phyloP scores from a whole-genome alignment of 257 asterid genomes.

The Cynanchum wilfordii region DNA sequence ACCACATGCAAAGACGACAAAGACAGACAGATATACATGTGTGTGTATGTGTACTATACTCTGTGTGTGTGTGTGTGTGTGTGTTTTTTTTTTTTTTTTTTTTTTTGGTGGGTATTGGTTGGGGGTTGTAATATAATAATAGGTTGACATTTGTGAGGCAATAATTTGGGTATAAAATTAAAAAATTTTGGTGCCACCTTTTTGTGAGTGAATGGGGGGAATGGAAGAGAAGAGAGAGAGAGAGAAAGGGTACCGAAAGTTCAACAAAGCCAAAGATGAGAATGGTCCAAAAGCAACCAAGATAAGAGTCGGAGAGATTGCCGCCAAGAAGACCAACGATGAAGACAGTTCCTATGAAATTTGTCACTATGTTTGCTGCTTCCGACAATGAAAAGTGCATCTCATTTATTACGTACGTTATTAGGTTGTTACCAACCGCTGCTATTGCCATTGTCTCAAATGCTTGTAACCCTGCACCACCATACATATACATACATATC shows the following conservation, averaged over 20 bases:
- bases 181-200: too few species aligned
- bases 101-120: too few species aligned
- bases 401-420: constrained; percentile 80
- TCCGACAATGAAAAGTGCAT: constrained; percentile 86
- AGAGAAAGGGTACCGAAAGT: constrained; percentile 52
- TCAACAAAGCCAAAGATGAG: constrained; percentile 82
- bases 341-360: constrained; percentile 83
- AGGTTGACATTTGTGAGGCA: too few species aligned
- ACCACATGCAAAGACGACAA: constrained; percentile 18
- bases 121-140: background rate
- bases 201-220: too few species aligned
- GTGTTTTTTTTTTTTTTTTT: background rate
- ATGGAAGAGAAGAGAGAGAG: background rate
- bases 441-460: constrained; percentile 97
- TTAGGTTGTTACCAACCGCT: constrained; percentile 90
- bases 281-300: constrained; percentile 91
- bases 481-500: too few species aligned
- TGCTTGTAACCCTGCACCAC: constrained; percentile 68
- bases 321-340: constrained; percentile 80
- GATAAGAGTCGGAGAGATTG: constrained; percentile 84
- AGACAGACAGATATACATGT: background rate
- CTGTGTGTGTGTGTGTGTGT: too few species aligned
- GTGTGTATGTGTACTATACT: background rate
- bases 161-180: too few species aligned
- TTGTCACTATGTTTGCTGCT: constrained; percentile 83